Conservation (phyloP, 805 yeast genomes). For the Kockiozyma suomiensis region DNA sequence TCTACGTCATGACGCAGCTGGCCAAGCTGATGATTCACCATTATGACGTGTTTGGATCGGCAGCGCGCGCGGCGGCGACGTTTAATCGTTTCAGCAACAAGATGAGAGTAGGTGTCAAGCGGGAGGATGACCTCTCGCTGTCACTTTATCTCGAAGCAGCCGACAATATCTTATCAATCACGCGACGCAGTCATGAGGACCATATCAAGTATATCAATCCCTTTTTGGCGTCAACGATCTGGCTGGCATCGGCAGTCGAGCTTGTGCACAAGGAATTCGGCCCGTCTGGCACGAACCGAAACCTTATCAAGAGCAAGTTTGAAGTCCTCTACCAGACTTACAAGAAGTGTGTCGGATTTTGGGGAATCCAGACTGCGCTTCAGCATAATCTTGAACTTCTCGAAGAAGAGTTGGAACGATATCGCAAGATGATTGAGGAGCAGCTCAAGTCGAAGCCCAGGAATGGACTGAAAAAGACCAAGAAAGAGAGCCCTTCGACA, state of each 20-base stretch:
- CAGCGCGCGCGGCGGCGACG: background rate
- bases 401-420: background rate
- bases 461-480: background rate
- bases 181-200: background rate
- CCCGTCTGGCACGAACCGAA: background rate
- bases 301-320: background rate
- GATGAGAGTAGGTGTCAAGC: background rate
- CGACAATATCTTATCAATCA: background rate
- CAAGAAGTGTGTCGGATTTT: background rate
- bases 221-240: background rate
- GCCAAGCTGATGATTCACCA: background rate
- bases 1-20: slow-evolving; percentile 1
- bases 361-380: background rate
- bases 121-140: background rate
- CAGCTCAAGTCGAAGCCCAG: background rate
- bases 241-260: slow-evolving; percentile 2
- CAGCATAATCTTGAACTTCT: background rate
- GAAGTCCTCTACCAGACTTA: background rate
- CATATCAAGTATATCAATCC: background rate
- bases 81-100: background rate
- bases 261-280: slow-evolving; percentile 1
- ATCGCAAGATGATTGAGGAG: background rate
- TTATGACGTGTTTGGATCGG: background rate
- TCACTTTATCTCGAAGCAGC: background rate
- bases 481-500: background rate